phyloP scores from a whole-genome alignment of 2,329 filamentous ascomycete genomes.

The Anthostomella pinea region DNA sequence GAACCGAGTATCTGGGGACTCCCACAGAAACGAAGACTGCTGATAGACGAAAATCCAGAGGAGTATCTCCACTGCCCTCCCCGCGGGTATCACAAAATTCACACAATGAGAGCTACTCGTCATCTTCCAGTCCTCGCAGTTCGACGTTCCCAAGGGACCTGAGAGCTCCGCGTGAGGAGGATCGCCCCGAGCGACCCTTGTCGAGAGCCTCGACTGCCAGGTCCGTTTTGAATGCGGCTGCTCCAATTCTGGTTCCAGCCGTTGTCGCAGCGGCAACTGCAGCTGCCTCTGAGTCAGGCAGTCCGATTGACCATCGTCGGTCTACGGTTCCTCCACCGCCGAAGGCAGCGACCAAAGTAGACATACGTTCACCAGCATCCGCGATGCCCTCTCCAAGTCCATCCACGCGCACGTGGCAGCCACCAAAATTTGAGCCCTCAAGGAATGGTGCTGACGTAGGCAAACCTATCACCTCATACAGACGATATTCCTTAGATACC shows the following conservation, averaged over 20 bases:
- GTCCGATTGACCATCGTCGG: conserved; percentile 13
- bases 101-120: conserved; percentile 21
- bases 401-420: conserved; percentile 42
- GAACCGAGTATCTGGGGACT: conserved; percentile 18
- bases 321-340: conserved; percentile 14
- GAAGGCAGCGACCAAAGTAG: conserved; percentile 12
- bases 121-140: conserved; percentile 26
- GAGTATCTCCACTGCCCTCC: conserved; percentile 24
- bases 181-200: conserved; percentile 17
- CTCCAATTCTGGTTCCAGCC: conserved; percentile 18
- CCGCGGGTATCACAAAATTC: conserved; percentile 23
- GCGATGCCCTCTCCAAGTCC: conserved; percentile 21
- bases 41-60: conserved; percentile 21
- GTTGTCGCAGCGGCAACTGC: conserved; percentile 12
- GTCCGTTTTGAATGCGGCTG: conserved; percentile 13
- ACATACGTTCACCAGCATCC: conserved; percentile 20
- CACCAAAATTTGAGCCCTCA: conserved; percentile 42
- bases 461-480: conserved; percentile 45
- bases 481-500: conserved; percentile 54
- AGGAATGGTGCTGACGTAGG: conserved; percentile 33
- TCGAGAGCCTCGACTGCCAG: conserved; percentile 27
- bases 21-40: conserved; percentile 19
- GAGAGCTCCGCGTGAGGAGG: conserved; percentile 18
- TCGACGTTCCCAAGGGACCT: conserved; percentile 29
- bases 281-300: too few species aligned